Evolutionary conservation across 2,329 filamentous ascomycete species (phyloP).

Genomic region (Pseudogymnoascus sp.): DNA sequence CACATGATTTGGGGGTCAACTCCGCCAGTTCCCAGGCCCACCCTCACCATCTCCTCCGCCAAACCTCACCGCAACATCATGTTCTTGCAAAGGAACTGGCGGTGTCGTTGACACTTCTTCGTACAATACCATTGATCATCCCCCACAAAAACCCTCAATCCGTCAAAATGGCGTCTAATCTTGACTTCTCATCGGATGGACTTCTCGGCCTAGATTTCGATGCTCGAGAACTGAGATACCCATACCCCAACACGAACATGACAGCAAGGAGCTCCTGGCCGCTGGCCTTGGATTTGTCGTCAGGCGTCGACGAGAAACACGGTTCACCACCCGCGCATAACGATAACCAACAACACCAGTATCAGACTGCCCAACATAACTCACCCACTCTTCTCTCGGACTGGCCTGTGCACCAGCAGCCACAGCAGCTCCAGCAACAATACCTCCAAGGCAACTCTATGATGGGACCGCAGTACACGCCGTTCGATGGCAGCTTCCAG

Average conservation of each 20-base stretch:
- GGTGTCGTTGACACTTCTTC: slow-evolving; percentile 28
- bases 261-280: slow-evolving; percentile 30
- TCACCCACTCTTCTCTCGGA: slow-evolving; percentile 46
- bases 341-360: slow-evolving; percentile 35
- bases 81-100: slow-evolving; percentile 26
- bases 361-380: slow-evolving; percentile 40
- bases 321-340: slow-evolving; percentile 32
- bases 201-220: slow-evolving; percentile 57
- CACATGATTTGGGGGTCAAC: slow-evolving; percentile 6
- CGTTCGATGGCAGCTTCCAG: slow-evolving; percentile 26
- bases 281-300: slow-evolving; percentile 28
- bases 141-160: slow-evolving; percentile 19
- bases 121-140: slow-evolving; percentile 41
- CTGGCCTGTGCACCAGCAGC: slow-evolving; percentile 46
- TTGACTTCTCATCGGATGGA: slow-evolving; percentile 57
- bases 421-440: slow-evolving; percentile 26
- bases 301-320: slow-evolving; percentile 25
- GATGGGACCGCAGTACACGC: slow-evolving; percentile 28
- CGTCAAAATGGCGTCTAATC: slow-evolving; percentile 44
- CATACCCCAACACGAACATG: slow-evolving; percentile 41
- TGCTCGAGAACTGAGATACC: slow-evolving; percentile 47
- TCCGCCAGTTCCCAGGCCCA: slow-evolving; percentile 17
- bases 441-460: slow-evolving; percentile 28
- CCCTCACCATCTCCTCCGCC: slow-evolving; percentile 26
- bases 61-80: slow-evolving; percentile 26